Evolutionary conservation across 352 stramenopile genomes (phyloP).

Genomic region (Globisporangium spiculum): DNA sequence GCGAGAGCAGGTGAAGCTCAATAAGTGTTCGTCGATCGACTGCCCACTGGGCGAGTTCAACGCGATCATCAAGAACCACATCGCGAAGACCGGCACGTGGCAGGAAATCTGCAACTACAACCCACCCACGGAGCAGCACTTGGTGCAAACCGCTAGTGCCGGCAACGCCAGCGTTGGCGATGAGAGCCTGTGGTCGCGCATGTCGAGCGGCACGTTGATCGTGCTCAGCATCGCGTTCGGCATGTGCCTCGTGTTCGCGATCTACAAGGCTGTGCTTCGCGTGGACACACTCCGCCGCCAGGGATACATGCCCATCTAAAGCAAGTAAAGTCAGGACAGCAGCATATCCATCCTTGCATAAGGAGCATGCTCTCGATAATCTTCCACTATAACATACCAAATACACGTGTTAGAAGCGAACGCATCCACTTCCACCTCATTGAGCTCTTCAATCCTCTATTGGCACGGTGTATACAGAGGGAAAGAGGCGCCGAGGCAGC

Average conservation of each 20-base stretch:
- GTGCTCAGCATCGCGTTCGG: slow-evolving; percentile 45
- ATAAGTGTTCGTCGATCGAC: slow-evolving; percentile 72
- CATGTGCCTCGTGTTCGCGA: slow-evolving; percentile 41
- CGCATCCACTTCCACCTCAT: background rate
- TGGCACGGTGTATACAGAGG: background rate
- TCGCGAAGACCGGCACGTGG: slow-evolving; percentile 70
- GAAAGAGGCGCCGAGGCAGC: no score
- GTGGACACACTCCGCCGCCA: slow-evolving; percentile 38
- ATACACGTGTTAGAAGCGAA: slow-evolving; percentile 8
- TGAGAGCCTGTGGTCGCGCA: slow-evolving; percentile 12
- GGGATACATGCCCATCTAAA: slow-evolving; percentile 48
- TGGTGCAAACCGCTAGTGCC: slow-evolving; percentile 13
- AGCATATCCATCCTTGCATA: background rate
- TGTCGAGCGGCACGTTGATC: slow-evolving; percentile 36
- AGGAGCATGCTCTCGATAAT: background rate
- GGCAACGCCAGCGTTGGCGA: background rate
- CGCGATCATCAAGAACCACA: slow-evolving; percentile 65
- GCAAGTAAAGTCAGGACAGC: background rate
- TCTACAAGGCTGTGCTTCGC: slow-evolving; percentile 51
- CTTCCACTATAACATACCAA: background rate
- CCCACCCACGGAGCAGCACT: slow-evolving; percentile 20
- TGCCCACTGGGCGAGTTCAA: slow-evolving; percentile 79
- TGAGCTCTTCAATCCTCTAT: background rate
- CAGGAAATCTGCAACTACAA: slow-evolving; percentile 81
- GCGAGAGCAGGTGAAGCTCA: slow-evolving; percentile 65